Conservation (phyloP, 768 basidiomycete species). For the Calocybe cyanea region DNA sequence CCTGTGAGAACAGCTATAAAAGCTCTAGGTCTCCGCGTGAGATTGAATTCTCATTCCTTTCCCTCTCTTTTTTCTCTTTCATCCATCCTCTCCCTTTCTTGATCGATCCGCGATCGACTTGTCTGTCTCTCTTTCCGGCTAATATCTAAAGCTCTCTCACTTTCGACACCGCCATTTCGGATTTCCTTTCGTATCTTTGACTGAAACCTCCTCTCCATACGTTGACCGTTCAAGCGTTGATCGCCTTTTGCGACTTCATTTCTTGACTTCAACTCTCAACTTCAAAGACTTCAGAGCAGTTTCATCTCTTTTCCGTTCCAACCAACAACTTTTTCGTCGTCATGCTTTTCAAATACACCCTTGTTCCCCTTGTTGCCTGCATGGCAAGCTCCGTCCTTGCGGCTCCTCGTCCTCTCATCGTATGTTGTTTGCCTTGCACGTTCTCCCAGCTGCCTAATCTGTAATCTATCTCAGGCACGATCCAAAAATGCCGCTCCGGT, state of each 20-base stretch:
- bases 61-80: not conserved
- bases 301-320: constrained; percentile 10
- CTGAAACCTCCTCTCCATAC: constrained; percentile 9
- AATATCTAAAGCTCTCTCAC: too few species aligned
- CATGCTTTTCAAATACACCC: constrained; percentile 25
- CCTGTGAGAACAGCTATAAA: not conserved
- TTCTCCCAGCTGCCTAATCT: too few species aligned
- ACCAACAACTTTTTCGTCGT: constrained; percentile 8
- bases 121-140: constrained; percentile 13
- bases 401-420: constrained; percentile 16
- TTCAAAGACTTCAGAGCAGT: not conserved
- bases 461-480: too few species aligned
- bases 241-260: not conserved
- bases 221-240: constrained; percentile 5
- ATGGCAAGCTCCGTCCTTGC: constrained; percentile 21
- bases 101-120: constrained; percentile 14
- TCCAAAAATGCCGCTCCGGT: too few species aligned
- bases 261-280: not conserved
- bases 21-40: too few species aligned
- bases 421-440: not conserved
- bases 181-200: constrained; percentile 13
- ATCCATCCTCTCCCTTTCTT: constrained; percentile 9
- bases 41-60: not conserved
- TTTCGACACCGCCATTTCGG: constrained; percentile 9
- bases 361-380: constrained; percentile 21